Conservation (phyloP, 1,139 yeast species). For the Hansenula sp. region DNA sequence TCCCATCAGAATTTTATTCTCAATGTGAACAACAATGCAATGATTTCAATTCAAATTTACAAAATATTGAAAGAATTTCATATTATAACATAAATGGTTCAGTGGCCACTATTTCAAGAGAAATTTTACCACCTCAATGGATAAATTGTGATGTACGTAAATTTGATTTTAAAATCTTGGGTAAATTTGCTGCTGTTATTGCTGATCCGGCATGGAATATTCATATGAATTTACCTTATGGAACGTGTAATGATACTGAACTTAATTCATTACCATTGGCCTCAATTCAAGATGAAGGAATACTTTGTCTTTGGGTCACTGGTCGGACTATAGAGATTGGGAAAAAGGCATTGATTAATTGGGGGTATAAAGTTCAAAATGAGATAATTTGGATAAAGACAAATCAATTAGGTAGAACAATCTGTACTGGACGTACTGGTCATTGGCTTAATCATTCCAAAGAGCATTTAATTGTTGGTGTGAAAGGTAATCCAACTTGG, state of each 20-base stretch:
- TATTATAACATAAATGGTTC: conserved; percentile 56
- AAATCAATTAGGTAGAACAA: conserved; percentile 81
- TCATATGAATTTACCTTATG: conserved; percentile 77
- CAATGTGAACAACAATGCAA: conserved; percentile 17
- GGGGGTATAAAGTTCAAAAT: conserved; percentile 80
- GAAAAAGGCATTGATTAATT: conserved; percentile 62
- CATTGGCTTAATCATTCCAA: conserved; percentile 96
- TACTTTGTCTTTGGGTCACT: conserved; percentile 86
- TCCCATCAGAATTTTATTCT: conserved; percentile 33
- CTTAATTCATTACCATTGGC: conserved; percentile 61
- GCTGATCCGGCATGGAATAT: conserved; percentile 94
- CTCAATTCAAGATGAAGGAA: conserved; percentile 75
- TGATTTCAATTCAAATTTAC: conserved; percentile 25
- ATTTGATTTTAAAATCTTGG: conserved; percentile 64
- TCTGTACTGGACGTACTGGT: conserved; percentile 93
- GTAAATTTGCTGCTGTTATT: conserved; percentile 81
- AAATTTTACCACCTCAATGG: conserved; percentile 67
- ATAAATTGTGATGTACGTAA: conserved; percentile 76
- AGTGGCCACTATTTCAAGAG: conserved; percentile 32
- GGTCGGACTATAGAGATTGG: conserved; percentile 91
- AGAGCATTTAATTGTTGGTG: conserved; percentile 82
- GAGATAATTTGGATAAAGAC: conserved; percentile 90
- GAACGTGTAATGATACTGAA: conserved; percentile 72
- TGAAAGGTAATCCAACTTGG: conserved; percentile 82
- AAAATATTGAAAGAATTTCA: conserved; percentile 25